Percentiles rank a stretch among this genome's conserved stretches.
phyloP scores from a whole-genome alignment of 306 rosid species.

The Pachyrhizus erosus region DNA sequence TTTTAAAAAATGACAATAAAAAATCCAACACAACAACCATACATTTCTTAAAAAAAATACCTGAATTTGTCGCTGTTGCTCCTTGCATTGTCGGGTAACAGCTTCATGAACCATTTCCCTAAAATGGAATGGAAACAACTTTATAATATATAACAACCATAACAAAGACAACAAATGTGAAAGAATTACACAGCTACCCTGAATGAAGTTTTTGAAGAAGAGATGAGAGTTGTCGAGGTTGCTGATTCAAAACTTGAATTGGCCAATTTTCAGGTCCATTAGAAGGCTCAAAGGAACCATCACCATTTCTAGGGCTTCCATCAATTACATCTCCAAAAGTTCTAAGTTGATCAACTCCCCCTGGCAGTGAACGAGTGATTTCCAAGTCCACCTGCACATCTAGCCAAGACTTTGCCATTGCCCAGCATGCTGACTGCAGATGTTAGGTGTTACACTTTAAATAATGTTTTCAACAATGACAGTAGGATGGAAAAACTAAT shows the following conservation, averaged over 20 bases:
- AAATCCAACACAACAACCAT: constrained; percentile 18
- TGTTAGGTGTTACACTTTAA: constrained; percentile 31
- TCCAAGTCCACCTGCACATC: constrained; percentile 92
- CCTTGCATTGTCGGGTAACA: constrained; percentile 89
- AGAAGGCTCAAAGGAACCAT: constrained; percentile 56
- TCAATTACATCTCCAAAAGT: constrained; percentile 63
- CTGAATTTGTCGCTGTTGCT: constrained; percentile 97
- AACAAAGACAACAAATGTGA: constrained; percentile 31
- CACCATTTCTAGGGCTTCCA: constrained; percentile 71
- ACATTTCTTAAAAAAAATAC: constrained; percentile 45
- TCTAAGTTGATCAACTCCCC: constrained; percentile 66
- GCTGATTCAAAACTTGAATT: constrained; percentile 84
- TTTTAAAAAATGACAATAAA: background rate
- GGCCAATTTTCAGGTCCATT: constrained; percentile 90
- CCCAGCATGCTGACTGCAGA: constrained; percentile 99
- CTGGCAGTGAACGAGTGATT: constrained; percentile 69
- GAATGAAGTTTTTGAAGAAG: constrained; percentile 96
- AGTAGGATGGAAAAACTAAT: background rate
- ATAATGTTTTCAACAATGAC: constrained; percentile 42
- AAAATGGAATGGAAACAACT: constrained; percentile 40
- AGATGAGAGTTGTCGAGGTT: constrained; percentile 84
- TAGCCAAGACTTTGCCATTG: constrained; percentile 94
- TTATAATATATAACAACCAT: constrained; percentile 22
- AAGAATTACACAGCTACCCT: constrained; percentile 56
- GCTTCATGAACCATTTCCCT: constrained; percentile 86